These are phyloP conservation scores for Boletus speciosus DNA, from an alignment of 768 basidiomycete genomes.

Conservation along the genomic window DNA sequence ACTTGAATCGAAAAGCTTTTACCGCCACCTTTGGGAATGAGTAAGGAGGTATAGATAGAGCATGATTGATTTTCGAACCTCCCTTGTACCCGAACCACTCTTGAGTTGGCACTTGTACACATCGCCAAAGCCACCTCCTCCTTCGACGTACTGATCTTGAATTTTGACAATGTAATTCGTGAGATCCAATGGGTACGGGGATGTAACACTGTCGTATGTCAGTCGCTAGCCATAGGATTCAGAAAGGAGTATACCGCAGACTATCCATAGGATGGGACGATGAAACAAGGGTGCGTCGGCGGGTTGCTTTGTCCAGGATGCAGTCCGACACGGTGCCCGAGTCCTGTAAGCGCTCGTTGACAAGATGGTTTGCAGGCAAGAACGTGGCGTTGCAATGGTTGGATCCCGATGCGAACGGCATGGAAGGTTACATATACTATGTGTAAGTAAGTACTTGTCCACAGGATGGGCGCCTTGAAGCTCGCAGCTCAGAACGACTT, in stretches of 20 bases:
- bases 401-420: too few species aligned
- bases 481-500: too few species aligned
- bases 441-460: too few species aligned
- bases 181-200: not conserved
- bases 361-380: too few species aligned
- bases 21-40: conserved; percentile 13
- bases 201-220: not conserved
- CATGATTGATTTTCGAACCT: not conserved
- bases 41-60: not conserved
- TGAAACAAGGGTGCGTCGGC: too few species aligned
- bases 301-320: too few species aligned
- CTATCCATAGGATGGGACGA: not conserved
- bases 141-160: not conserved
- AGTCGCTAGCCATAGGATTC: not conserved
- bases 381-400: too few species aligned
- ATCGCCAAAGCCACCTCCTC: conserved; percentile 11
- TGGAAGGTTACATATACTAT: too few species aligned
- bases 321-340: too few species aligned
- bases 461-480: too few species aligned
- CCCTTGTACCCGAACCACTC: not conserved
- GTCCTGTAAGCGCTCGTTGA: too few species aligned
- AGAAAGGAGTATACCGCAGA: not conserved
- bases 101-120: conserved; percentile 10
- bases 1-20: conserved; percentile 15
- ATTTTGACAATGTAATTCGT: not conserved